phyloP scores from a whole-genome alignment of 768 basidiomycete genomes.

The Porphyrellus cyaneotinctus region DNA sequence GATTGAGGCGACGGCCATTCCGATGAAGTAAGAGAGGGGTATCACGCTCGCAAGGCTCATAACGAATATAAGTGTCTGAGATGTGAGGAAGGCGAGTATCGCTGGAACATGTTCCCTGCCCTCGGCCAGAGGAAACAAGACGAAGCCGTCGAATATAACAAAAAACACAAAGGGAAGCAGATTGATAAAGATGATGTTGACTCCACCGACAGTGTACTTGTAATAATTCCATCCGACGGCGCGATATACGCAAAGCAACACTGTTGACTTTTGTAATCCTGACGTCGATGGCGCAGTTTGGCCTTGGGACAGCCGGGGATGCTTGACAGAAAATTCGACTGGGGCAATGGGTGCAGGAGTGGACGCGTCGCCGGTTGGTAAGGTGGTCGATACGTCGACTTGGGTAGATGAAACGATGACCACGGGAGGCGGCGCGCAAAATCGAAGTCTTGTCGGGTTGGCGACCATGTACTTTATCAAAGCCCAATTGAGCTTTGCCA shows the following conservation, averaged over 20 bases:
- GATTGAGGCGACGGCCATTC: conserved; percentile 98
- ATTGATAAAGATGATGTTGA: conserved; percentile 98
- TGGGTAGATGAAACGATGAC: conserved; percentile 44
- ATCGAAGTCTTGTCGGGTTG: conserved; percentile 82
- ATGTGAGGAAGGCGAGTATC: conserved; percentile 65
- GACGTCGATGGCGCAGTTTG: conserved; percentile 76
- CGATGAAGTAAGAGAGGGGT: conserved; percentile 97
- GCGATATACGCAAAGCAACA: conserved; percentile 91
- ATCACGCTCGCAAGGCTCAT: conserved; percentile 88
- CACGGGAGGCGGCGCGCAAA: conserved; percentile 81
- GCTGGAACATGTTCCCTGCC: conserved; percentile 57
- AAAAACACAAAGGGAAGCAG: conserved; percentile 91
- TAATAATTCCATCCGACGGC: conserved; percentile 90
- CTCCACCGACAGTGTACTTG: conserved; percentile 98
- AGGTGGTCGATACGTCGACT: conserved; percentile 18
- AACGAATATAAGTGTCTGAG: conserved; percentile 76
- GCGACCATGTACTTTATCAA: conserved; percentile 76
- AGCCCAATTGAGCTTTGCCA: conserved; percentile 98
- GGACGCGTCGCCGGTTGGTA: conserved; percentile 1
- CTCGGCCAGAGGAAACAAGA: conserved; percentile 72
- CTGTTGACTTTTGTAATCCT: conserved; percentile 77
- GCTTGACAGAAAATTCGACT: conserved; percentile 59
- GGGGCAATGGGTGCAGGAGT: conserved; percentile 26
- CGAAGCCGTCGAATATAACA: conserved; percentile 89
- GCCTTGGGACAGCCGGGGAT: conserved; percentile 74